Conservation (phyloP, 2,329 filamentous ascomycete genomes). For the Leptographium radiaticola region DNA sequence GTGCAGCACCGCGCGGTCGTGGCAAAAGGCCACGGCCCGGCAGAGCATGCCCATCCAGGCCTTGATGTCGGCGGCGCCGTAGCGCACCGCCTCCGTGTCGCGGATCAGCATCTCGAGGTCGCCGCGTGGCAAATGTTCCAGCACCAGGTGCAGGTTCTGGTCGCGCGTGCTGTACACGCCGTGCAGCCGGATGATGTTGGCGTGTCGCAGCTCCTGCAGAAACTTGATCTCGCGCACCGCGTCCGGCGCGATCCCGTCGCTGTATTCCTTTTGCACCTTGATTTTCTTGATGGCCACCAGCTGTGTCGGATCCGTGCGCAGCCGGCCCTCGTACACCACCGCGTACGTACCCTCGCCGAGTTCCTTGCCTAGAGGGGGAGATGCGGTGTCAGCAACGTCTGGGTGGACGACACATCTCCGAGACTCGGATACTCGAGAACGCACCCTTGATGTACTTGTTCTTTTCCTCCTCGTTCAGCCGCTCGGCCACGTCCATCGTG, state of each 20-base stretch:
- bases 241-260: constrained; percentile 86
- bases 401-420: no score
- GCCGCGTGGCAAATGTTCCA: constrained; percentile 87
- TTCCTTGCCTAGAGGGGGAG: constrained; percentile 53
- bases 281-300: constrained; percentile 91
- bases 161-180: constrained; percentile 93
- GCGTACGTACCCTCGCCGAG: constrained; percentile 96
- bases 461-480: constrained; percentile 70
- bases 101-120: constrained; percentile 92
- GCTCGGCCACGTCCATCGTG: constrained; percentile 55
- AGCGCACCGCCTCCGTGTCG: constrained; percentile 64
- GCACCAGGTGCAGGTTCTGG: constrained; percentile 89
- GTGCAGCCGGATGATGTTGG: constrained; percentile 87
- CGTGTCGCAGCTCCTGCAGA: constrained; percentile 84
- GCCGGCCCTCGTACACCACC: constrained; percentile 81
- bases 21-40: constrained; percentile 89
- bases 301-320: constrained; percentile 55
- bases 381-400: neutral
- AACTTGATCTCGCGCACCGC: constrained; percentile 93
- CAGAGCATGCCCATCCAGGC: constrained; percentile 98
- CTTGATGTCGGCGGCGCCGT: constrained; percentile 85
- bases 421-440: no score
- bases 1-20: constrained; percentile 86
- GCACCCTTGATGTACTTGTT: constrained; percentile 60
- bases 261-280: constrained; percentile 74